Conservation (phyloP, 1,139 yeast species). For the Sugiyamaella grinbergsii region DNA sequence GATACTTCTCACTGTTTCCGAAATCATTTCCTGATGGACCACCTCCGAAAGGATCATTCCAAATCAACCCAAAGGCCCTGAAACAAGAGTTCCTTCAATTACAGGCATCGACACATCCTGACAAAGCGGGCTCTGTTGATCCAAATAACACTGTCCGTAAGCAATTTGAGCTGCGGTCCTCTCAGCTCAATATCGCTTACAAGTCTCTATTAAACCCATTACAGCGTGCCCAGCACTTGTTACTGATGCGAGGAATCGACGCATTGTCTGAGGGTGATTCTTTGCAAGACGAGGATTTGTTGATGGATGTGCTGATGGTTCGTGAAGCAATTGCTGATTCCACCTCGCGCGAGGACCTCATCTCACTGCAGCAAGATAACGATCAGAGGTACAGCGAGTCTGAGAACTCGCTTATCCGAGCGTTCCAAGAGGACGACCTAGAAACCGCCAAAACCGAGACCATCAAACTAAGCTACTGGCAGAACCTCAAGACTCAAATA, state of each 20-base stretch:
- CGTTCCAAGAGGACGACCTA: constrained; percentile 50
- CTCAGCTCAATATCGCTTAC: constrained; percentile 74
- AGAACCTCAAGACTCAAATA: constrained; percentile 70
- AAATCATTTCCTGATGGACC: constrained; percentile 67
- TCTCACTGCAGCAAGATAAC: constrained; percentile 56
- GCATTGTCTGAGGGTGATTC: constrained; percentile 41
- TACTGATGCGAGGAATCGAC: constrained; percentile 47
- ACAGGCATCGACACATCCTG: constrained; percentile 84
- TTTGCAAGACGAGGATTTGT: constrained; percentile 56
- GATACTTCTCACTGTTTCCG: constrained; percentile 66
- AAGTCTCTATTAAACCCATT: constrained; percentile 69
- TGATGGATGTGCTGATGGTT: constrained; percentile 76
- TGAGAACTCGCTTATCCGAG: constrained; percentile 44
- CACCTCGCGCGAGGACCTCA: constrained; percentile 57
- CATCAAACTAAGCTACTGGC: constrained; percentile 80
- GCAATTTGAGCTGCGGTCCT: constrained; percentile 45
- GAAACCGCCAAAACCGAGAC: constrained; percentile 65
- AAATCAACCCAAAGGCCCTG: constrained; percentile 55
- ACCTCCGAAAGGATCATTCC: constrained; percentile 66
- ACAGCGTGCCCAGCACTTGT: constrained; percentile 61
- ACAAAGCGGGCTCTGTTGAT: constrained; percentile 47
- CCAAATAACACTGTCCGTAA: constrained; percentile 28
- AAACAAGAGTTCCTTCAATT: constrained; percentile 72
- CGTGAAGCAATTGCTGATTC: constrained; percentile 77
- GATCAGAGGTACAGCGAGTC: constrained; percentile 51